Evolutionary conservation across 78 protist genomes (phyloP).

Genomic region (Dictyostelium citrinum): DNA sequence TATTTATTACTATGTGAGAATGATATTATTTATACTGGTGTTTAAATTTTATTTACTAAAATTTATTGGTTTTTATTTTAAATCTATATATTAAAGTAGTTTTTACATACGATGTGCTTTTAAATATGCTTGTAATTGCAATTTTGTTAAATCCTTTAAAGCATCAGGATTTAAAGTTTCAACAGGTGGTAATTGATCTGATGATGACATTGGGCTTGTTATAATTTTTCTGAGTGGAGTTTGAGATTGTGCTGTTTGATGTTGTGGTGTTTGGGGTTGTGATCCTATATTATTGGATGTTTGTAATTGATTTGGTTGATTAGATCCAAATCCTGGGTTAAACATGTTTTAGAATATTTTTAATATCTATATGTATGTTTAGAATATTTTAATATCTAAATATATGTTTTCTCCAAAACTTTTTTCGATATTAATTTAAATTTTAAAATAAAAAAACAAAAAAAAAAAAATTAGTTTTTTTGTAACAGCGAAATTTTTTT

Average conservation of each 20-base stretch:
- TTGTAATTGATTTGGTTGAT: neutral
- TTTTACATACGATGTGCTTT: conserved; percentile 33
- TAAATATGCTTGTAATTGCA: conserved; percentile 2
- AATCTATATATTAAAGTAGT: neutral
- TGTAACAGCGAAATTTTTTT: too few species aligned
- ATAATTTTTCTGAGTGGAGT: neutral
- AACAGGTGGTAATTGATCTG: conserved; percentile 4
- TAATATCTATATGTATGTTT: neutral
- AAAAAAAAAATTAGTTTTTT: too few species aligned
- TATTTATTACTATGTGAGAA: too few species aligned
- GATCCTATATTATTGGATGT: neutral
- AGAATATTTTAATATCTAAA: too few species aligned
- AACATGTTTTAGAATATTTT: neutral
- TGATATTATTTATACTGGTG: too few species aligned
- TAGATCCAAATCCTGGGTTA: neutral
- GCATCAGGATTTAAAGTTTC: conserved; percentile 59
- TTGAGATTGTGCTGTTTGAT: neutral
- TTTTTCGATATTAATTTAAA: too few species aligned
- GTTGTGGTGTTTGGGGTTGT: neutral
- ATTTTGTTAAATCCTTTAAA: conserved; percentile 36
- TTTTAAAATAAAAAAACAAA: too few species aligned
- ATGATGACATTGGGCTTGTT: neutral
- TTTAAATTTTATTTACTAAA: too few species aligned
- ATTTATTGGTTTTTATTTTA: too few species aligned
- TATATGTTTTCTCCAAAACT: too few species aligned